Conservation (phyloP, 2,329 filamentous ascomycete species). For the Calonectria pteridis region DNA sequence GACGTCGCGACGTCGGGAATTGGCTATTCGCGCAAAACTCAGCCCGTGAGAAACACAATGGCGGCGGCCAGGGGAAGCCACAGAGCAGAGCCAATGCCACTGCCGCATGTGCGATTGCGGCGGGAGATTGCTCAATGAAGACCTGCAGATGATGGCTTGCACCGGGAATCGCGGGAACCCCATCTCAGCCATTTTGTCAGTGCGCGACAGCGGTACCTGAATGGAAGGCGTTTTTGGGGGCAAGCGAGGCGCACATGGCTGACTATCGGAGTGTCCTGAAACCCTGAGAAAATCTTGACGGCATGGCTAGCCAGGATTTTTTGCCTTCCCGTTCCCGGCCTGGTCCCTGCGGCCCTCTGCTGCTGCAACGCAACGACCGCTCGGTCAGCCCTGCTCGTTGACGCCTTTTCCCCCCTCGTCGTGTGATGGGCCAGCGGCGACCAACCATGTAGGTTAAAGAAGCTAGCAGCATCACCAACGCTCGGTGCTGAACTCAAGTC, state of each 20-base stretch:
- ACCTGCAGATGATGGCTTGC: background rate
- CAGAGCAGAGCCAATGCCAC: background rate
- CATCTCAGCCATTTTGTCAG: background rate
- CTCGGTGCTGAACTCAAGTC: background rate
- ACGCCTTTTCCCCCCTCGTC: background rate
- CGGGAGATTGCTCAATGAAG: conserved; percentile 1
- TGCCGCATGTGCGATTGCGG: background rate
- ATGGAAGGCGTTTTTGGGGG: background rate
- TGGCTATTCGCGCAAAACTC: background rate
- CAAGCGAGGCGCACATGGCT: background rate
- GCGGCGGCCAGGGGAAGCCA: background rate
- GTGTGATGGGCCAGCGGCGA: background rate
- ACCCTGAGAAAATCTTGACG: background rate
- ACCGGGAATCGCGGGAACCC: background rate
- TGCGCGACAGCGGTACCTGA: background rate
- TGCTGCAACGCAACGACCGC: background rate
- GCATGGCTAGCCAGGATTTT: background rate
- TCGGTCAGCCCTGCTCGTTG: background rate
- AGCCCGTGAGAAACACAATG: background rate
- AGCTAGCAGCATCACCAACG: background rate
- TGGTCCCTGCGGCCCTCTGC: background rate
- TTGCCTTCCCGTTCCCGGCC: background rate
- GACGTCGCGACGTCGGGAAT: background rate
- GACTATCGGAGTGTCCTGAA: background rate
- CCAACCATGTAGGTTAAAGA: background rate